phyloP scores from a whole-genome alignment of 371 early-diverging fungal species.

The Mucor plumbeus region DNA sequence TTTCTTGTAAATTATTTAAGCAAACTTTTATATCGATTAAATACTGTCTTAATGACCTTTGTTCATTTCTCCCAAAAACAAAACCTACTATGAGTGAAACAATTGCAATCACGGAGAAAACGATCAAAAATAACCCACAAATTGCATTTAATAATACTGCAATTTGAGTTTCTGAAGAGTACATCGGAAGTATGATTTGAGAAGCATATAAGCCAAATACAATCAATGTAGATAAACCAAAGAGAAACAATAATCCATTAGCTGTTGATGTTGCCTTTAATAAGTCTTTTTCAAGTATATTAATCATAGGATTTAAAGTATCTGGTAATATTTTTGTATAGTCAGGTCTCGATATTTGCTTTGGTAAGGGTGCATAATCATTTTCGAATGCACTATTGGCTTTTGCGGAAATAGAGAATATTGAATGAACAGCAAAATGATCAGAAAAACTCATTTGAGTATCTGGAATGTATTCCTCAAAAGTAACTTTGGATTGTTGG shows the following conservation, averaged over 20 bases:
- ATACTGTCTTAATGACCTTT: slow-evolving; percentile 39
- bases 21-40: slow-evolving; percentile 26
- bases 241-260: slow-evolving; percentile 18
- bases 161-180: not conserved
- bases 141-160: not conserved
- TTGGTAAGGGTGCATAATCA: slow-evolving; percentile 4
- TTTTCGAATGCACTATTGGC: not conserved
- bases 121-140: slow-evolving; percentile 18
- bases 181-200: slow-evolving; percentile 20
- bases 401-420: slow-evolving; percentile 32
- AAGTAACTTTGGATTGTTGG: slow-evolving; percentile 40
- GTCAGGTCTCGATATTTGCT: slow-evolving; percentile 26
- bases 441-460: slow-evolving; percentile 56
- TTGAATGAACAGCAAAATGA: slow-evolving; percentile 63
- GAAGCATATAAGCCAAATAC: slow-evolving; percentile 24
- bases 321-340: slow-evolving; percentile 19
- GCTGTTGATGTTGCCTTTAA: slow-evolving; percentile 16
- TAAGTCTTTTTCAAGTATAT: slow-evolving; percentile 25
- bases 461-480: slow-evolving; percentile 49
- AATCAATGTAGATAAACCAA: slow-evolving; percentile 15
- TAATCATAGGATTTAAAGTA: slow-evolving; percentile 24
- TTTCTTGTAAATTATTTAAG: not conserved
- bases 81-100: slow-evolving; percentile 50
- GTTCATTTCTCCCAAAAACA: slow-evolving; percentile 47
- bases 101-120: slow-evolving; percentile 20